Evolutionary conservation across 768 basidiomycete species (phyloP), one percentile per base, ranked within the genome.

Genomic region (Kwoniella bestiolae): DNA sequence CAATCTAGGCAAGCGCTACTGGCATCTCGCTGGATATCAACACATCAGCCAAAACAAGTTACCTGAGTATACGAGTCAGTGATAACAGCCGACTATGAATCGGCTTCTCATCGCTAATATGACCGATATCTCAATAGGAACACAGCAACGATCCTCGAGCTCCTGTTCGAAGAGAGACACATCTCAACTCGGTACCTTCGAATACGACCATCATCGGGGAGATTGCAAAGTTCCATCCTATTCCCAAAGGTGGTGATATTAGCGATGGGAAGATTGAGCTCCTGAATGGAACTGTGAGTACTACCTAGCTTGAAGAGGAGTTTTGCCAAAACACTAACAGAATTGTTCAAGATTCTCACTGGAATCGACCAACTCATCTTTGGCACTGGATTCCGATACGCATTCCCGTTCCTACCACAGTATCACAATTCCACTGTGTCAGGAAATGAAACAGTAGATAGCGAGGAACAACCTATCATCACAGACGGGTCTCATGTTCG

Each of bases 391-490:
- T 84, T 80, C 71, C 80, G 82, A n/a, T 84, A 84, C 65, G 79
- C 82, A 0, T 84, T 82, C 70, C 60, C 84, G 5, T 85, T 84
- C 81, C 72, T 85, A 1, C 80, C 82, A 0, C 78, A 84, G 35
- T 83, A 82, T 66, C 82, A 83, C 31, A 61, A 61, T 12, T 51
- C 60, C 3, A 52, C 60, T 3, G 57, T 18, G n/a, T 29, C 23
- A 31, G 26, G 50, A 3, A 28, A 41, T 41, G 47, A 11, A 9
- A 18, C 50, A 9, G 28, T 44, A 7, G 60, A 63, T 9, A 50
- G 18, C 32, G 56, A 55, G 14, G 66, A 67, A 26, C 61, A 62
- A 31, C 56, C 67, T 11, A 60, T 68, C 16, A 59, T 68, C 8
- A 68, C 67, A 2, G 63, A 68, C 32, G 67, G 67, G 3, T 51